phyloP scores from a whole-genome alignment of 2,329 filamentous ascomycete genomes.

The Scedosporium minutisporum region DNA sequence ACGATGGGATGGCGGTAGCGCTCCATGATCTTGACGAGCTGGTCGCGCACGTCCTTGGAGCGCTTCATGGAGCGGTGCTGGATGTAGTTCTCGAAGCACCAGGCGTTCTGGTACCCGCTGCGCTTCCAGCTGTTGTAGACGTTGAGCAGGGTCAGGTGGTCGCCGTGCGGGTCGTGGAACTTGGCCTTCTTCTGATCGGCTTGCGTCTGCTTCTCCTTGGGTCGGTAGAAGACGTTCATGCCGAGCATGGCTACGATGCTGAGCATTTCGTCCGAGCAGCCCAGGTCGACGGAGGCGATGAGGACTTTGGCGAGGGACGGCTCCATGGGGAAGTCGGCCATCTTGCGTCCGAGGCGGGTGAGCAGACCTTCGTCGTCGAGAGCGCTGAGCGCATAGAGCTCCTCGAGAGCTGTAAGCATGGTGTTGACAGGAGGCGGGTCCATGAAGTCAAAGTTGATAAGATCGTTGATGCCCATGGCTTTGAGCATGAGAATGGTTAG shows the following conservation, averaged over 20 bases:
- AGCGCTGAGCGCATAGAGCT: conserved; percentile 83
- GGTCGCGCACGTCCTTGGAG: conserved; percentile 84
- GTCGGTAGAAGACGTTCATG: conserved; percentile 83
- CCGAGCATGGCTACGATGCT: conserved; percentile 93
- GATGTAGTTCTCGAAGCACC: conserved; percentile 98
- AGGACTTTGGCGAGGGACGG: conserved; percentile 84
- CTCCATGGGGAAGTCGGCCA: conserved; percentile 99
- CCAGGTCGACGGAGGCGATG: conserved; percentile 76
- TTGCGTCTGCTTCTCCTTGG: conserved; percentile 93
- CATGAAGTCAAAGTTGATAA: conserved; percentile 98
- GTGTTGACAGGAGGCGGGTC: conserved; percentile 95
- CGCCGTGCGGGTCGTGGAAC: conserved; percentile 90
- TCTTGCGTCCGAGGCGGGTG: conserved; percentile 84
- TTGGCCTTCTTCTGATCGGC: conserved; percentile 97
- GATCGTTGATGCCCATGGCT: conserved; percentile 97
- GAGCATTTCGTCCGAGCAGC: conserved; percentile 88
- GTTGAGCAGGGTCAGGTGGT: conserved; percentile 90
- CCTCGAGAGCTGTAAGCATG: conserved; percentile 92
- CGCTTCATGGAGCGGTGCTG: conserved; percentile 82
- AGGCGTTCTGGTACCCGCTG: conserved; percentile 69
- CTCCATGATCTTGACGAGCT: conserved; percentile 88
- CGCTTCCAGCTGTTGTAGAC: conserved; percentile 97
- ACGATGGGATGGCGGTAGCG: conserved; percentile 75
- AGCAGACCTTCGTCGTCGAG: conserved; percentile 92
- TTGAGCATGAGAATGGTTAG: conserved; percentile 96